Conservation (phyloP, 2,329 filamentous ascomycete species). For the Aspergillus ibericus region DNA sequence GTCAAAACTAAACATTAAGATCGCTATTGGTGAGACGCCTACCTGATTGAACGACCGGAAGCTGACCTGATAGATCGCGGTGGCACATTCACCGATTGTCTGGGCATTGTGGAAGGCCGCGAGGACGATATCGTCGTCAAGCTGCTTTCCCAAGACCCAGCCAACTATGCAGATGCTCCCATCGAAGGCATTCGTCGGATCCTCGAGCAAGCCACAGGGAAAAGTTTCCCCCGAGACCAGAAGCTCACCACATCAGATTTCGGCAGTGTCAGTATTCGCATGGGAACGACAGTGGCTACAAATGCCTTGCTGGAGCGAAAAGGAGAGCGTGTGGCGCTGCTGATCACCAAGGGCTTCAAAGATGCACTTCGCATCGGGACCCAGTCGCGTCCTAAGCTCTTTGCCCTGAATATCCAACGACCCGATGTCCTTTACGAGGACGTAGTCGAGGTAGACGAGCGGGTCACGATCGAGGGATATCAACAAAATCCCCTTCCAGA, state of each 20-base stretch:
- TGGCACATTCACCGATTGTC: constrained; percentile 43
- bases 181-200: constrained; percentile 80
- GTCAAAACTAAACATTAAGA: constrained; percentile 3
- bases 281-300: constrained; percentile 92
- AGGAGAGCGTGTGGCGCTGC: constrained; percentile 80
- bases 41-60: not conserved
- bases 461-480: constrained; percentile 59
- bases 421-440: constrained; percentile 81
- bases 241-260: constrained; percentile 31
- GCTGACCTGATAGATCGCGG: constrained; percentile 38
- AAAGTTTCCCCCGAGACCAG: constrained; percentile 35
- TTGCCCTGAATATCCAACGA: constrained; percentile 76
- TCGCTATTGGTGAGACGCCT: not conserved
- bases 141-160: constrained; percentile 41
- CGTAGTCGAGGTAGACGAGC: constrained; percentile 84
- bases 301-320: constrained; percentile 88
- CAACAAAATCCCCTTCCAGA: constrained; percentile 63
- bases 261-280: constrained; percentile 61
- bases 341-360: constrained; percentile 83
- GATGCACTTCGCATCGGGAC: constrained; percentile 89
- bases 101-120: constrained; percentile 37
- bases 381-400: constrained; percentile 85
- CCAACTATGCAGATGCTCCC: constrained; percentile 55
- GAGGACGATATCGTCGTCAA: constrained; percentile 40
- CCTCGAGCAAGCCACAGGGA: constrained; percentile 38